Evolutionary conservation across 1,139 yeast species (phyloP).

Genomic region (Nadsonia commutata): DNA sequence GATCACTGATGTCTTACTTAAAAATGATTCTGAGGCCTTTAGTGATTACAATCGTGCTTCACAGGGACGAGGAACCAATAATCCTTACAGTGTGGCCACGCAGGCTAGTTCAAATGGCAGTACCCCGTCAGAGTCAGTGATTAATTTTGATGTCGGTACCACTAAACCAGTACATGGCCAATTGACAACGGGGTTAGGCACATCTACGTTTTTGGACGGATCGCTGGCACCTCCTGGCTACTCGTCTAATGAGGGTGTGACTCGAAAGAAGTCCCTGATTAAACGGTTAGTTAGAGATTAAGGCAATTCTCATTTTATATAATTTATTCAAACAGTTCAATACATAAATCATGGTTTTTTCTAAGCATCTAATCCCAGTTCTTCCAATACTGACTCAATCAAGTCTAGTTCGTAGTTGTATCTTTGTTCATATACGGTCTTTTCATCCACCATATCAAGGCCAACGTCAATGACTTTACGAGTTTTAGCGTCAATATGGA

Average conservation of each 20-base stretch:
- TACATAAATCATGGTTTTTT: background rate
- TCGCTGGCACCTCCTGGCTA: constrained; percentile 70
- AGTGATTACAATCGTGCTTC: constrained; percentile 10
- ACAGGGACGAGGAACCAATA: constrained; percentile 3
- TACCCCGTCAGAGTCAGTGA: background rate
- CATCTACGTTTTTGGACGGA: constrained; percentile 85
- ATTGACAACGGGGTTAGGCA: constrained; percentile 75
- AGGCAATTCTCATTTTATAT: background rate
- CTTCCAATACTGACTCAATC: constrained; percentile 32
- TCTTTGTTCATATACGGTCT: constrained; percentile 10
- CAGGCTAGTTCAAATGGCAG: background rate
- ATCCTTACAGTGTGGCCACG: background rate
- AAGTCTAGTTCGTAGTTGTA: constrained; percentile 27
- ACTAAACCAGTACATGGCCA: constrained; percentile 72
- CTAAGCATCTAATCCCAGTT: constrained; percentile 18
- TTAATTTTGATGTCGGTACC: constrained; percentile 46
- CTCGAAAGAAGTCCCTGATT: constrained; percentile 53
- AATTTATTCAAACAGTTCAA: background rate
- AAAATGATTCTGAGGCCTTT: constrained; percentile 19
- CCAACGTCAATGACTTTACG: constrained; percentile 6
- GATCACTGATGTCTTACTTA: constrained; percentile 16
- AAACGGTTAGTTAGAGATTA: constrained; percentile 35
- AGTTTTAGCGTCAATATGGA: constrained; percentile 6
- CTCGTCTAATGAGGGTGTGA: constrained; percentile 15
- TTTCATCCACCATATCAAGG: background rate